phyloP scores from a whole-genome alignment of 2,329 filamentous ascomycete species.

The Apiospora kogelbergensis region DNA sequence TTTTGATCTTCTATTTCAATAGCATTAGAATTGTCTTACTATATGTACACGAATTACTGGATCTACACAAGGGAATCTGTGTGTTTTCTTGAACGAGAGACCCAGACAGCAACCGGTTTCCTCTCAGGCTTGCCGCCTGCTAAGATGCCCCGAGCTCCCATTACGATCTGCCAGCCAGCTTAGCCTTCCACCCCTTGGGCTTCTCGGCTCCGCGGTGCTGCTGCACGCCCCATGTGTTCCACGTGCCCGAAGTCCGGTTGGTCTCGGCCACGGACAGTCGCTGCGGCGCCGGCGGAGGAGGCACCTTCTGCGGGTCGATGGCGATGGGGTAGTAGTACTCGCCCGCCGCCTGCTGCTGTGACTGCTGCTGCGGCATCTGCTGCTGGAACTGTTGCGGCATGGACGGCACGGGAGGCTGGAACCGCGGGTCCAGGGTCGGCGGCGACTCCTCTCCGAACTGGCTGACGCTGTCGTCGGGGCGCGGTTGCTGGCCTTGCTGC shows the following conservation, averaged over 20 bases:
- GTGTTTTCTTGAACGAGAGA: not conserved
- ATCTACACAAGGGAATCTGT: not conserved
- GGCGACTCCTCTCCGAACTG: not conserved
- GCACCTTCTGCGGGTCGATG: conserved; percentile 7
- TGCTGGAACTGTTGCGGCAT: conserved; percentile 6
- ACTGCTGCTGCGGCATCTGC: not conserved
- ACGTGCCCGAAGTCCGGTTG: conserved; percentile 12
- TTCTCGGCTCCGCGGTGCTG: conserved; percentile 12
- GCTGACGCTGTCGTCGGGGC: not conserved
- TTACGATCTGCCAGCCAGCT: not conserved
- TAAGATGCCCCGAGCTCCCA: too few relatives aligned
- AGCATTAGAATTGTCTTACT: not conserved
- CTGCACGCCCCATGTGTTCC: conserved; percentile 16
- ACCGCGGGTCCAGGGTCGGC: not conserved
- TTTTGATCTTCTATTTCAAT: not conserved
- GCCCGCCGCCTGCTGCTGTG: not conserved
- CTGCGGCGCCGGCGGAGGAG: not conserved
- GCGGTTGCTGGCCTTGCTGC: not conserved
- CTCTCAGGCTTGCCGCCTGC: too few relatives aligned
- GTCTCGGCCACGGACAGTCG: conserved; percentile 7
- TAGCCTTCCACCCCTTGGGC: conserved; percentile 11
- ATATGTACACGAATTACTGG: not conserved
- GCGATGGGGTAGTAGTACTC: conserved; percentile 8
- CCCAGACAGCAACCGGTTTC: not conserved
- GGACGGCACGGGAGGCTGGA: conserved; percentile 2